Evolutionary conservation across 306 rosid species (phyloP).

Genomic region (Fragaria ananassa): DNA sequence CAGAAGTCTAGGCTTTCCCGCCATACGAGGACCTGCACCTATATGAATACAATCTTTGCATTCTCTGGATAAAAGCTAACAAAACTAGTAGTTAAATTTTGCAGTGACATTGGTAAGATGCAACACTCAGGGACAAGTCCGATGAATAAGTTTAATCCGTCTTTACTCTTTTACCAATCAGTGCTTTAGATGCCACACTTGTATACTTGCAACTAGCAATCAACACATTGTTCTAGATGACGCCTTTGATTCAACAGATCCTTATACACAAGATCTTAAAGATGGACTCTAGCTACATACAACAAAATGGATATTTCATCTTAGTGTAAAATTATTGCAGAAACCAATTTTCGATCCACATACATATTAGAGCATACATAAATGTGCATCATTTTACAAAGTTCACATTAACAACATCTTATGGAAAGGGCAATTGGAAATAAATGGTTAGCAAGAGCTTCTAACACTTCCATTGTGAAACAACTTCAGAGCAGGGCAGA

Average conservation of each 20-base stretch:
- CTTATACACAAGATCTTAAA: background rate
- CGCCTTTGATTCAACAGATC: background rate
- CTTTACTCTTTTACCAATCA: background rate
- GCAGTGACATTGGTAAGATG: too few species aligned
- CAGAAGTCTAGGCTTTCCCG: too few species aligned
- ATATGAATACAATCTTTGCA: too few species aligned
- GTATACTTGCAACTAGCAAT: background rate
- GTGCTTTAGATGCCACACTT: background rate
- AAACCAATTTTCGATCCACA: slow-evolving; percentile 34
- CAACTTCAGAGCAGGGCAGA: slow-evolving; percentile 19
- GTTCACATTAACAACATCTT: slow-evolving; percentile 31
- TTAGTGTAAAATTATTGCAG: slow-evolving; percentile 32
- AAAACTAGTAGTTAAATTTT: too few species aligned
- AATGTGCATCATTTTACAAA: slow-evolving; percentile 35
- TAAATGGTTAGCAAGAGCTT: slow-evolving; percentile 30
- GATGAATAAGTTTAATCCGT: background rate
- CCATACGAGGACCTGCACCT: too few species aligned
- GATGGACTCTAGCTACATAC: background rate
- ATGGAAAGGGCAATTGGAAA: slow-evolving; percentile 12
- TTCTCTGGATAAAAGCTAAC: too few species aligned
- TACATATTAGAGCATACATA: slow-evolving; percentile 36
- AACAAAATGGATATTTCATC: background rate
- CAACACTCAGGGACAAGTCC: background rate
- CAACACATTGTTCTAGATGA: background rate
- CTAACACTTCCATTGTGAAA: slow-evolving; percentile 12